Percentiles rank a stretch among this genome's conserved stretches.
phyloP scores from a whole-genome alignment of 164 flowering plant species.

The Vitis rotundifolia region DNA sequence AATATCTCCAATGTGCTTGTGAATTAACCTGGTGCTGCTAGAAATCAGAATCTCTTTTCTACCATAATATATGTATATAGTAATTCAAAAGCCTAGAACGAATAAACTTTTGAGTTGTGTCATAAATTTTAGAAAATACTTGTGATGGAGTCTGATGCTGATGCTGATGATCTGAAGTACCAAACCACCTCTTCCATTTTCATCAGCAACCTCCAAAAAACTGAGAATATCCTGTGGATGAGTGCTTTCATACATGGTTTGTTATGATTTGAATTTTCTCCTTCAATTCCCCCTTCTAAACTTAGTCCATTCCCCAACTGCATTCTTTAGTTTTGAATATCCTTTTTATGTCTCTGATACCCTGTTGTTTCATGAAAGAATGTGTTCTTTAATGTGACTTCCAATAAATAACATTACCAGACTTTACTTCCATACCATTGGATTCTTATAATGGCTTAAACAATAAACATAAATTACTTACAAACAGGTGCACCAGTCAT shows the following conservation, averaged over 20 bases:
- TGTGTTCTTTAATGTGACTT: background rate
- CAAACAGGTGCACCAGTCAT: constrained; percentile 53
- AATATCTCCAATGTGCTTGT: no score
- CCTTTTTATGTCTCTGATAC: background rate
- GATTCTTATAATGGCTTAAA: background rate
- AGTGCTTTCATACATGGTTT: background rate
- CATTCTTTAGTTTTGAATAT: background rate
- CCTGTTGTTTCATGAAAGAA: background rate
- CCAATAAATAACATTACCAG: no score
- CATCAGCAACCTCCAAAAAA: background rate
- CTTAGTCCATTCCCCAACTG: background rate
- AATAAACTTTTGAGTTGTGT: no score
- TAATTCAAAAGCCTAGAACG: no score
- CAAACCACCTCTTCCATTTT: background rate
- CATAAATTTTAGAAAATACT: no score
- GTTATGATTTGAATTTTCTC: background rate
- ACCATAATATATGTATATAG: no score
- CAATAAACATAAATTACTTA: background rate
- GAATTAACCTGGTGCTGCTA: no score
- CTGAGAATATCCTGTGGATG: background rate
- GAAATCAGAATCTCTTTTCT: no score
- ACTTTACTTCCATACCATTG: background rate
- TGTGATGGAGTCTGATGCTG: no score
- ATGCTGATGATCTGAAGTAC: background rate
- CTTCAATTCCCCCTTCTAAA: background rate